Evolutionary conservation across 257 asterid species (phyloP), one percentile per base, ranked within the genome.

Genomic region (Penstemon barbatus): DNA sequence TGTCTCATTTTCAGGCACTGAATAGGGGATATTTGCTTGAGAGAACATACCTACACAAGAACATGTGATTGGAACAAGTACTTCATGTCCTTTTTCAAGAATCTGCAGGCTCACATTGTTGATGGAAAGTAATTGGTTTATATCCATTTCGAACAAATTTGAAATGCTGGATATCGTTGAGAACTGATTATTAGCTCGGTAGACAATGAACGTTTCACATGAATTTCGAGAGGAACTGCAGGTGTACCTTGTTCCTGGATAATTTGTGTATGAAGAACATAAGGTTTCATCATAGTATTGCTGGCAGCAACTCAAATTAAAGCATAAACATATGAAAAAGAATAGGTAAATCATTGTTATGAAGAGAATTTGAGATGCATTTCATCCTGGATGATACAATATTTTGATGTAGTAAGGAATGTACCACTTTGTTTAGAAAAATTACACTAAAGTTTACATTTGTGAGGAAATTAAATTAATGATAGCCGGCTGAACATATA

Each of bases 241-340:
- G 57, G 79, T 75, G 80, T 87, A 90, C 64, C 80, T 79, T 1
- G 94, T 79, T 13, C 90, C 89, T 3, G 82, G 94, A 61, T 66
- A 57, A 38, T 51, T 63, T 12, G 18, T 38, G 41, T 41, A 76
- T 15, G 88, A 75, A 25, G 71, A 67, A 70, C 94, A 90, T n/a
- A 57, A 9, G 41, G 85, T 57, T 12, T 57, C 53, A 63, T 87
- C 97, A 54, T 88, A 90, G 79, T 39, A 80, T 3, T 90, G 94
- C 51, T 83, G 85, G 71, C 78, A 71, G 33, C 6, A 71, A 65
- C 61, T 68, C 8, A 56, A 69, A 48, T 57, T 39, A 7, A 85
- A 49, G 78, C 58, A 67, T 4, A 74, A 18, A 41, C 74, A 68
- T 45, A 75, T 41, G 13, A 83, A 60, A 52, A 81, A 42, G 76